Evolutionary conservation across 1,284 basidiomycete genomes (phyloP), one percentile per base, ranked within the genome.

Genomic region (Malassezia vespertilionis): DNA sequence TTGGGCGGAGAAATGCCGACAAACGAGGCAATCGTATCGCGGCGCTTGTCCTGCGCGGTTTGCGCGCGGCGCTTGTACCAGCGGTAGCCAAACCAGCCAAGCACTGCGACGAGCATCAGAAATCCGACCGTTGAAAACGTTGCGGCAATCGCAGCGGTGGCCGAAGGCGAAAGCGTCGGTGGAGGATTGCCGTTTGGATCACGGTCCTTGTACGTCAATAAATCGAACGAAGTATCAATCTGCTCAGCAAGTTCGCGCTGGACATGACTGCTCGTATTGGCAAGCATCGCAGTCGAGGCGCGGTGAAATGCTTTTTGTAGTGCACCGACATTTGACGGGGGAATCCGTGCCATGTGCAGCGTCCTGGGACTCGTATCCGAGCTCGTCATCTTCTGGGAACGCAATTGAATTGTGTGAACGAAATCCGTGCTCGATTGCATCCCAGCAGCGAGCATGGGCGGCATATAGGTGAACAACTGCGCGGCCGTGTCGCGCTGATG

Each of bases 381-480:
- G 27, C 27, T 7, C 27, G 27, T 7, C 33, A 60, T 61, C 4
- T 48, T 47, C 4, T n/a, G n/a, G n/a, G n/a, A n/a, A n/a, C n/a
- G n/a, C n/a, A n/a, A n/a, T n/a, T n/a, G n/a, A n/a, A n/a, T n/a
- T n/a, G n/a, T n/a, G n/a, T n/a, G n/a, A n/a, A n/a, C n/a, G n/a
- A n/a, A n/a, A n/a, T n/a, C n/a, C n/a, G n/a, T n/a, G n/a, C n/a
- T n/a, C n/a, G n/a, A 50, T 12, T 17, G 28, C 15, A 60, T 44
- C 5, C 55, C 46, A 15, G 46, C 27, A 22, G 57, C 52, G 6
- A 69, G 46, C 8, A 69, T 44, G n/a, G 33, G 42, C 5, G 66
- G 66, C 60, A 69, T 61, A 28, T 62, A 67, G 10, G 57, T 63
- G 51, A 69, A 65, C 45, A 69, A 56, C 46, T 69, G 66, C 5